A percentile compares a stretch with the other conserved stretches of the same genome.
Conservation (phyloP, 1,284 basidiomycete species). For the Phylloboletellus chloephorus region DNA sequence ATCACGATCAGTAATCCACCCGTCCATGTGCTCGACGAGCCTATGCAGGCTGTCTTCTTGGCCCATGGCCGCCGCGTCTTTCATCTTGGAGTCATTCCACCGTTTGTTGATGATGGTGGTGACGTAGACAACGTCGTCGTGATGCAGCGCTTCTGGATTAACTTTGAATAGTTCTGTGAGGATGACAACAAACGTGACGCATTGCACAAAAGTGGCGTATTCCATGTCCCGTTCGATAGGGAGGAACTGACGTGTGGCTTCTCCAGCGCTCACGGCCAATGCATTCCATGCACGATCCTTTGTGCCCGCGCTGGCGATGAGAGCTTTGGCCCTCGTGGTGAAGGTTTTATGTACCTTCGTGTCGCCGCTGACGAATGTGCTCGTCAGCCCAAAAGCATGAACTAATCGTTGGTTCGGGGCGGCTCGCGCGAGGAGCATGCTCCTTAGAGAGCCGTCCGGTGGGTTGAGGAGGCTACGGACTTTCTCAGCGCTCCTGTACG, state of each 20-base stretch:
- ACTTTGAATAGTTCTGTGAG: constrained; percentile 38
- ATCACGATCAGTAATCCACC: constrained; percentile 35
- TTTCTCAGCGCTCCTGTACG: constrained; percentile 6
- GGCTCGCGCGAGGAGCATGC: constrained; percentile 36
- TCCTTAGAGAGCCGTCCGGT: constrained; percentile 11
- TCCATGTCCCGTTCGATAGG: constrained; percentile 7
- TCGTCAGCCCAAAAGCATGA: constrained; percentile 40
- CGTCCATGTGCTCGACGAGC: constrained; percentile 30
- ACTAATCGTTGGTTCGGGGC: constrained; percentile 41
- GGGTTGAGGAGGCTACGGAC: constrained; percentile 29
- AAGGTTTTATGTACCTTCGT: constrained; percentile 30
- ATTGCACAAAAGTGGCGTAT: constrained; percentile 40
- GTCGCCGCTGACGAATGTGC: constrained; percentile 43
- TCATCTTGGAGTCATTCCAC: constrained; percentile 33
- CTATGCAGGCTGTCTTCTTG: constrained; percentile 19
- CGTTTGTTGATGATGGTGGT: constrained; percentile 39
- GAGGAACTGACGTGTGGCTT: constrained; percentile 17
- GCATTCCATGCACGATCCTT: constrained; percentile 14
- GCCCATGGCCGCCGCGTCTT: constrained; percentile 7
- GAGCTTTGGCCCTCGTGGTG: constrained; percentile 17
- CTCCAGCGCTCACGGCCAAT: constrained; percentile 28
- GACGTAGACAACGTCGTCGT: constrained; percentile 35
- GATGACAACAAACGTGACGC: constrained; percentile 40
- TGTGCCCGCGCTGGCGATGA: constrained; percentile 12
- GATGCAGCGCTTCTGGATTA: constrained; percentile 29